These are phyloP conservation scores for Calamus simplicifolius DNA, from an alignment of 176 grass and related monocot species.

Conservation along the genomic window DNA sequence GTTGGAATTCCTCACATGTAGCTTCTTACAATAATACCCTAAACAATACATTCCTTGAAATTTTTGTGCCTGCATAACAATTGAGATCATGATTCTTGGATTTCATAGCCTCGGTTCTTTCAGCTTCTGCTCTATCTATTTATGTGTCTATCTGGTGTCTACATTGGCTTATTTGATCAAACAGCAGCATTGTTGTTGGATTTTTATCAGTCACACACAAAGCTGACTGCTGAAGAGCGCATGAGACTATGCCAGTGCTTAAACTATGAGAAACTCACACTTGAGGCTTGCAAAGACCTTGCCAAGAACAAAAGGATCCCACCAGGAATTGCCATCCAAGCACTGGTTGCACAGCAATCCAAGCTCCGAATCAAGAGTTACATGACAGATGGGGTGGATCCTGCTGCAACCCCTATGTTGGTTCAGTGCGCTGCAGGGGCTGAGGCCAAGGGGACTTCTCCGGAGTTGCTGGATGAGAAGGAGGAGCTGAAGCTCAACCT, in stretches of 20 bases:
- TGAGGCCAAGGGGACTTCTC: constrained; percentile 11
- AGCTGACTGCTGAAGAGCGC: constrained; percentile 46
- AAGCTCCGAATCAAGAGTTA: constrained; percentile 31
- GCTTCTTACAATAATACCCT: no score
- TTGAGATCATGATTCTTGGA: no score
- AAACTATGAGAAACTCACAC: constrained; percentile 87
- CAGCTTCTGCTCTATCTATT: no score
- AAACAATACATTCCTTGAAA: no score
- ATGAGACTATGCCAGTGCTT: constrained; percentile 69
- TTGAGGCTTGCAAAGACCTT: constrained; percentile 86
- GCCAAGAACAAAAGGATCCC: constrained; percentile 77
- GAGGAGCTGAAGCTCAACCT: constrained; percentile 55
- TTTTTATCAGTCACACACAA: constrained; percentile 45
- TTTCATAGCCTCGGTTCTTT: no score
- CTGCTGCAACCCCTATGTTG: constrained; percentile 29
- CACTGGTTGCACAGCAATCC: constrained; percentile 54
- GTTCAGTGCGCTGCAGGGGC: neutral
- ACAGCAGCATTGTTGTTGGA: neutral
- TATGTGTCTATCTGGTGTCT: no score
- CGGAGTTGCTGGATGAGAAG: constrained; percentile 37
- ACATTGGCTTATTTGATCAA: no score
- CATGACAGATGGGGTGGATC: constrained; percentile 10
- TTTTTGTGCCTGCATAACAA: no score
- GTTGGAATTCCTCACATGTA: no score
- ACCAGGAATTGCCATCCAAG: constrained; percentile 64